Evolutionary conservation across 2,329 filamentous ascomycete species (phyloP).

Genomic region (Trichoderma sp.): DNA sequence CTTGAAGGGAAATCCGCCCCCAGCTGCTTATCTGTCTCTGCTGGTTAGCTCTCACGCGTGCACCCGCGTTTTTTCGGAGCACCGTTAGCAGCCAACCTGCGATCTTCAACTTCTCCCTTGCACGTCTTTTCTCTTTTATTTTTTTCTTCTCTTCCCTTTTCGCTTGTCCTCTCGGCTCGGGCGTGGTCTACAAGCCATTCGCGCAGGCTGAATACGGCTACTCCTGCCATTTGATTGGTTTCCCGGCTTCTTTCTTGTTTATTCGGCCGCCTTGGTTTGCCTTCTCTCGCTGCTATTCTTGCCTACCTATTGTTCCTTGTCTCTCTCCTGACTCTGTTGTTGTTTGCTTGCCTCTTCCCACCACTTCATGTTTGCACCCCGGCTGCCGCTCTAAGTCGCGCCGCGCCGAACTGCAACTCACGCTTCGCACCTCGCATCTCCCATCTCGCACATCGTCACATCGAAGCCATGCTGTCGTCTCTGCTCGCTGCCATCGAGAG

Average conservation of each 20-base stretch:
- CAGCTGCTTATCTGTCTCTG: slow-evolving; percentile 12
- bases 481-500: slow-evolving; percentile 39
- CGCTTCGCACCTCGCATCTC: background rate
- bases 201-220: background rate
- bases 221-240: background rate
- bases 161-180: background rate
- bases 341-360: background rate
- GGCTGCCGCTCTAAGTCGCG: background rate
- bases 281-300: background rate
- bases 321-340: background rate
- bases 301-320: background rate
- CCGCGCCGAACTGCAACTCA: slow-evolving; percentile 10
- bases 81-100: slow-evolving; percentile 7
- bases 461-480: slow-evolving; percentile 35
- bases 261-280: background rate
- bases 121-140: background rate
- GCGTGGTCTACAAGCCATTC: background rate
- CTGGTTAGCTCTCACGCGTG: slow-evolving; percentile 15
- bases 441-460: background rate
- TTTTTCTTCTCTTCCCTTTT: background rate
- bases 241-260: slow-evolving; percentile 1
- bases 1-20: background rate
- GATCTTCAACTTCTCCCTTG: slow-evolving; percentile 5
- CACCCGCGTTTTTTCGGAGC: slow-evolving; percentile 25
- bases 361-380: slow-evolving; percentile 11